These are phyloP conservation scores for Silene latifolia DNA, from an alignment of 148 eudicot genomes.

Conservation along the genomic window DNA sequence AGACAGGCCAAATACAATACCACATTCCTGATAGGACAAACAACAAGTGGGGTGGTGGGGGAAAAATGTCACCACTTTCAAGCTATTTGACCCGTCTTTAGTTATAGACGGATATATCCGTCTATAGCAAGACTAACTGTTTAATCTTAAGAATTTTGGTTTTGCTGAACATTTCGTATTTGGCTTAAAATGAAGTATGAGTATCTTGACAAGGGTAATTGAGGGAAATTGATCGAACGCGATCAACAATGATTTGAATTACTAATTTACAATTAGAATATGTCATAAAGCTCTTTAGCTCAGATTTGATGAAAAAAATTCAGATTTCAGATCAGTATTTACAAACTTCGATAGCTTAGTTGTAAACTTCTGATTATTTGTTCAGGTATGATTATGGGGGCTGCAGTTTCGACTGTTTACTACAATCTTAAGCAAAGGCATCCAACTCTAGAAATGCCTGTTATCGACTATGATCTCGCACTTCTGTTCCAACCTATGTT, in stretches of 20 bases:
- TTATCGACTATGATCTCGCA: slow-evolving; percentile 60
- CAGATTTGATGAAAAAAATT: too few species aligned
- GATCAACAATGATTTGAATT: neutral
- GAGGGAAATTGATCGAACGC: neutral
- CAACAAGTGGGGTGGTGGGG: too few species aligned
- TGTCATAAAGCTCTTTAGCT: neutral
- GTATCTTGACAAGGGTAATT: neutral
- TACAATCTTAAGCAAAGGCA: slow-evolving; percentile 54
- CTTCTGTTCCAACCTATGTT: slow-evolving; percentile 63
- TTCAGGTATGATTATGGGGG: slow-evolving; percentile 68
- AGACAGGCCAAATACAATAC: too few species aligned
- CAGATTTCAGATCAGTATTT: neutral
- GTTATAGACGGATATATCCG: too few species aligned
- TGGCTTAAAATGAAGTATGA: neutral
- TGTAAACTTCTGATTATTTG: slow-evolving; percentile 15
- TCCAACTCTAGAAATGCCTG: slow-evolving; percentile 53
- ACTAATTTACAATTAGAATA: neutral
- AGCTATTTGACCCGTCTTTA: too few species aligned
- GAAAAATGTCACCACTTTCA: too few species aligned
- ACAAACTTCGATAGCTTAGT: neutral
- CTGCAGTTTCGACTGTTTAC: slow-evolving; percentile 54
- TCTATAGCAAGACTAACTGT: too few species aligned
- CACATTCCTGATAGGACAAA: too few species aligned
- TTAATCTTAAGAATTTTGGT: too few species aligned
- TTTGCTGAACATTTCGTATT: neutral